Percentiles rank a stretch among this genome's conserved stretches.
These are phyloP conservation scores for Fusarium sp. DNA, from an alignment of 2,329 filamentous ascomycete genomes.

Conservation along the genomic window DNA sequence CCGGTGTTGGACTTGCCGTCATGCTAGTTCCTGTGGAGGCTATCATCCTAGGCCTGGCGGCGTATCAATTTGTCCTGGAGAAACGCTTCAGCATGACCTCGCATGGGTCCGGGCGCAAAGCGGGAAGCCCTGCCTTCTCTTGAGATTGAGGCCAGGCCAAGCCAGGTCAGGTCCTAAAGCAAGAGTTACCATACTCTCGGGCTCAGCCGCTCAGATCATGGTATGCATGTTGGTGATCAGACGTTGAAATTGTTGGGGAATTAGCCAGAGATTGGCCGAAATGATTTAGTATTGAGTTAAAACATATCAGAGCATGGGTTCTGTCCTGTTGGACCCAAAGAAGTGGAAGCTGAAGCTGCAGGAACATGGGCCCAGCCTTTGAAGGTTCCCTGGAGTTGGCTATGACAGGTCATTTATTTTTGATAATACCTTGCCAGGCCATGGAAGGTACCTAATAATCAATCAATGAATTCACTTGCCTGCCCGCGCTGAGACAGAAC, in stretches of 20 bases:
- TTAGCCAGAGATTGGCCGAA: background rate
- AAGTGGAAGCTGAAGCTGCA: conserved; percentile 19
- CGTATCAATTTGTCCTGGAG: conserved; percentile 60
- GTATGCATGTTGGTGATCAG: background rate
- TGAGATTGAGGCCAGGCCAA: conserved; percentile 13
- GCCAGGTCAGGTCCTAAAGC: background rate
- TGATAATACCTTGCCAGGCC: background rate
- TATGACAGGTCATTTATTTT: conserved; percentile 34
- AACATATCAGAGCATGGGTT: background rate
- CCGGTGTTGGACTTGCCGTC: conserved; percentile 65
- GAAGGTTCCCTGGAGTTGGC: conserved; percentile 16
- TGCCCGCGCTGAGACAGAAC: conserved; percentile 19
- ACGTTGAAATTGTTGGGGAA: background rate
- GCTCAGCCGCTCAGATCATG: conserved; percentile 17
- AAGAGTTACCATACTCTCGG: conserved; percentile 24
- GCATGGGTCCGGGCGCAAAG: conserved; percentile 51
- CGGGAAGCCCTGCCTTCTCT: conserved; percentile 49
- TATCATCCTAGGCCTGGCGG: conserved; percentile 60
- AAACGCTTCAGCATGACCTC: conserved; percentile 52
- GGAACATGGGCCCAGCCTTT: conserved; percentile 18
- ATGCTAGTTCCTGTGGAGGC: conserved; percentile 69
- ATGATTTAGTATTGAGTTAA: conserved; percentile 6
- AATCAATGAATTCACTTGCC: no score
- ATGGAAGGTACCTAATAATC: no score
- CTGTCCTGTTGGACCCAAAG: conserved; percentile 1